Evolutionary conservation across 2,329 filamentous ascomycete species (phyloP).

Genomic region (Lachnellula occidentalis): DNA sequence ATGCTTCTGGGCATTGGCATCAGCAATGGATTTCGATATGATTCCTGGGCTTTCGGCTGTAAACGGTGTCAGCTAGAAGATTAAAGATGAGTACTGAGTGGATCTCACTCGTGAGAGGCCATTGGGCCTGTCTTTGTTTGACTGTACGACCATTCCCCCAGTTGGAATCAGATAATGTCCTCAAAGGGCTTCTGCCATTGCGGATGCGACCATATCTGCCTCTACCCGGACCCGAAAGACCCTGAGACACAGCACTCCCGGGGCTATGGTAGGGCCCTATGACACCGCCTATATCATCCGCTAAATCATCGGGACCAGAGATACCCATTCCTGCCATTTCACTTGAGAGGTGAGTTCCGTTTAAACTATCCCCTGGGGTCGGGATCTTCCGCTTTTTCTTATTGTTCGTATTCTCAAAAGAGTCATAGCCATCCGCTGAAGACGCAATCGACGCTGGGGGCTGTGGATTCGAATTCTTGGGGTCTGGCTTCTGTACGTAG

Average conservation of each 20-base stretch:
- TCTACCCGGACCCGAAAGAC: constrained; percentile 78
- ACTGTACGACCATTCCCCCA: constrained; percentile 30
- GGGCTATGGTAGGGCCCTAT: constrained; percentile 51
- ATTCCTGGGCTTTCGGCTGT: constrained; percentile 63
- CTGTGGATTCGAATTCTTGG: constrained; percentile 43
- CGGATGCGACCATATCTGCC: constrained; percentile 71
- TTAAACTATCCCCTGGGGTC: constrained; percentile 63
- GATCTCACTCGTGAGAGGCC: constrained; percentile 28
- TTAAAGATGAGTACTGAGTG: constrained; percentile 6
- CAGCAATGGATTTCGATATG: constrained; percentile 88
- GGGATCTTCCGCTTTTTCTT: constrained; percentile 99
- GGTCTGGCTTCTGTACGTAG: constrained; percentile 40
- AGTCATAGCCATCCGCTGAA: constrained; percentile 85
- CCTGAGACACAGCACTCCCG: constrained; percentile 50
- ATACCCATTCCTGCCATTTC: constrained; percentile 62
- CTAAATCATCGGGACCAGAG: constrained; percentile 40
- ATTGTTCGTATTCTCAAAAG: constrained; percentile 97
- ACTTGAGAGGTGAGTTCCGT: constrained; percentile 45
- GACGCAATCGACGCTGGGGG: constrained; percentile 64
- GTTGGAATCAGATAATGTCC: constrained; percentile 48
- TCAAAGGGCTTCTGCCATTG: constrained; percentile 57
- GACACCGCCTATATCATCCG: constrained; percentile 37
- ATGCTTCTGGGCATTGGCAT: constrained; percentile 75
- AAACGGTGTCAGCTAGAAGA: constrained; percentile 14
- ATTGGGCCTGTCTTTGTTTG: constrained; percentile 31